Evolutionary conservation across 2,329 filamentous ascomycete genomes (phyloP).

Genomic region (Mycosphaerella arachidis): DNA sequence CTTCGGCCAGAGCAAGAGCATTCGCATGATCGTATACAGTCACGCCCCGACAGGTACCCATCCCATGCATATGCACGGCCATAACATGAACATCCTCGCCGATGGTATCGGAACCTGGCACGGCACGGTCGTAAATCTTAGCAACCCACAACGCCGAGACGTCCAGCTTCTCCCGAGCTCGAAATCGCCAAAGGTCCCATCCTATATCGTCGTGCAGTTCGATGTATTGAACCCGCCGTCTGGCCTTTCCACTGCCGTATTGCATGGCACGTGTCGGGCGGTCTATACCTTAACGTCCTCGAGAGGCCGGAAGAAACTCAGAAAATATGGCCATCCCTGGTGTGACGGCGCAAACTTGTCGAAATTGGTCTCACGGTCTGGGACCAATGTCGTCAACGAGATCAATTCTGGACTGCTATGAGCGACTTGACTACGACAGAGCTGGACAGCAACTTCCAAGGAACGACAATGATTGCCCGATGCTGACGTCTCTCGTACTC

Average conservation of each 20-base stretch:
- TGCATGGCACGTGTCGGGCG: slow-evolving; percentile 32
- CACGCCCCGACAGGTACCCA: slow-evolving; percentile 43
- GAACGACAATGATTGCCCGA: background rate
- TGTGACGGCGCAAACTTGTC: slow-evolving; percentile 32
- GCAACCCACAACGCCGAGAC: slow-evolving; percentile 51
- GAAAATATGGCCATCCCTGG: slow-evolving; percentile 27
- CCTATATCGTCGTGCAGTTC: slow-evolving; percentile 42
- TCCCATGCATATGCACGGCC: slow-evolving; percentile 49
- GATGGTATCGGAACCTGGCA: slow-evolving; percentile 39
- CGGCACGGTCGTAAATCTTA: slow-evolving; percentile 37
- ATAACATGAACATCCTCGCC: slow-evolving; percentile 44
- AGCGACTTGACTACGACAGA: background rate
- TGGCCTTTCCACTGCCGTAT: slow-evolving; percentile 36
- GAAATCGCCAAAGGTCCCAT: slow-evolving; percentile 22
- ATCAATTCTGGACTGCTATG: slow-evolving; percentile 33
- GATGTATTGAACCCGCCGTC: slow-evolving; percentile 47
- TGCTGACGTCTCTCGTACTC: background rate
- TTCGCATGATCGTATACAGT: slow-evolving; percentile 42
- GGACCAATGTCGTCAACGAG: slow-evolving; percentile 27
- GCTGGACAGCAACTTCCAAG: background rate
- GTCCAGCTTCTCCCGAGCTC: slow-evolving; percentile 45
- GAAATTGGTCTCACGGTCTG: slow-evolving; percentile 34
- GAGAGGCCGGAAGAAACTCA: slow-evolving; percentile 27
- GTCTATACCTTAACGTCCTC: slow-evolving; percentile 32
- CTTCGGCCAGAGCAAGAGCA: slow-evolving; percentile 36